These are phyloP conservation scores for Salix purpurea DNA, from an alignment of 345 rosid species.

Conservation along the genomic window DNA sequence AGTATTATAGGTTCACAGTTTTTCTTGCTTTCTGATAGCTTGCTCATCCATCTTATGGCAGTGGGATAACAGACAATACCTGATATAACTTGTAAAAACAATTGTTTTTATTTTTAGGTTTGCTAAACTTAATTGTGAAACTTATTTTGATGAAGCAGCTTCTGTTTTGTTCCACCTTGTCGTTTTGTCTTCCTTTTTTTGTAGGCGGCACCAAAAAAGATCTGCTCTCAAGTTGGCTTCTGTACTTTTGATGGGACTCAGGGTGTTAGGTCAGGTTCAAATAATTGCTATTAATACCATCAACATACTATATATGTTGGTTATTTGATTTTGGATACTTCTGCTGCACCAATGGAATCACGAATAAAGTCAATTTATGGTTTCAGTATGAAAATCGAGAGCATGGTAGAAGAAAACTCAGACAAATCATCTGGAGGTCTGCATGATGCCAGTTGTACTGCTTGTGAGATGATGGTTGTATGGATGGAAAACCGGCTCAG, in stretches of 20 bases:
- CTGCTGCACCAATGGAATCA: not conserved
- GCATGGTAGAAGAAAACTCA: constrained; percentile 18
- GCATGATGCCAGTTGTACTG: constrained; percentile 23
- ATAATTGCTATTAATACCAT: not conserved
- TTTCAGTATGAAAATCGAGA: constrained; percentile 25
- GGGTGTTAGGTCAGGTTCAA: constrained; percentile 20
- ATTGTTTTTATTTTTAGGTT: no score
- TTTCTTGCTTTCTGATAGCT: not conserved
- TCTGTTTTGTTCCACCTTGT: not conserved
- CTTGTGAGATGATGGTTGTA: constrained; percentile 32
- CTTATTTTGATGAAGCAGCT: not conserved
- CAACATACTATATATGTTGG: not conserved
- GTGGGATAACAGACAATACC: no score
- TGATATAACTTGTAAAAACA: not conserved
- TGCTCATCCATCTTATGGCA: no score
- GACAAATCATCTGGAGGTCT: constrained; percentile 12
- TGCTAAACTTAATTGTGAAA: not conserved
- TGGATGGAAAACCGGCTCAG: constrained; percentile 30
- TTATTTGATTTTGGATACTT: not conserved
- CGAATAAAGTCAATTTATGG: not conserved
- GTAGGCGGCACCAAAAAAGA: constrained; percentile 23
- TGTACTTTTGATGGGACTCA: constrained; percentile 18
- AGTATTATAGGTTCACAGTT: not conserved
- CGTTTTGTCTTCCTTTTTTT: not conserved
- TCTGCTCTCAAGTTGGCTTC: constrained; percentile 31